A percentile compares a stretch with the other conserved stretches of the same genome.
Conservation (phyloP, 805 yeast genomes). For the Candida ipomoeae region DNA sequence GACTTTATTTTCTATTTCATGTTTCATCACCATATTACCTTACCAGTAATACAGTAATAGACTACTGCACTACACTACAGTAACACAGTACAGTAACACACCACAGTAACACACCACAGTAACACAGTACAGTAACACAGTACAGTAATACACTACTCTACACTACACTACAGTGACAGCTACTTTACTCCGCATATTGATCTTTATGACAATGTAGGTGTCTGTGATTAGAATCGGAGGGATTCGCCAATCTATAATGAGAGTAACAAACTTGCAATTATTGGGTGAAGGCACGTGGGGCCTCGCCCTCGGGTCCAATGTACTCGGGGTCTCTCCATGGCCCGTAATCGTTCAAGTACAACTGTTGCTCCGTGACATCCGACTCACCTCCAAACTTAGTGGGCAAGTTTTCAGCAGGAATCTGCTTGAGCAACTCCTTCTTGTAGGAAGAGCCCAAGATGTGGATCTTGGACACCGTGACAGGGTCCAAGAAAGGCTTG, state of each 20-base stretch:
- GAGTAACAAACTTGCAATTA: background rate
- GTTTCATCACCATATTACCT: too few species aligned
- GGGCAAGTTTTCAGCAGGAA: conserved; percentile 91
- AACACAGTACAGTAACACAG: too few species aligned
- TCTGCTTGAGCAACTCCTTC: conserved; percentile 82
- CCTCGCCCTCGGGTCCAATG: conserved; percentile 95
- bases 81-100: too few species aligned
- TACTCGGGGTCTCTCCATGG: conserved; percentile 93
- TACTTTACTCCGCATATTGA: background rate
- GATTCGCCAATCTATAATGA: background rate
- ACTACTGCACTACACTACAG: too few species aligned
- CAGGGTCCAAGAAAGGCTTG: conserved; percentile 95
- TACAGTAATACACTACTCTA: background rate
- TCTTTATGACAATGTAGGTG: background rate
- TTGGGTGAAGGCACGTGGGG: conserved; percentile 47
- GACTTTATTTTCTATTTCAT: too few species aligned
- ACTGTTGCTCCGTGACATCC: conserved; percentile 67
- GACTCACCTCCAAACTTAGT: conserved; percentile 84
- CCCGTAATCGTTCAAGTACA: conserved; percentile 85
- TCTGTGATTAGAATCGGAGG: background rate
- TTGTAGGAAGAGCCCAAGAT: conserved; percentile 77
- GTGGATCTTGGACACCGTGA: conserved; percentile 91
- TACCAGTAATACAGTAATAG: too few species aligned
- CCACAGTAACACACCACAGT: too few species aligned
- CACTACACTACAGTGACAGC: background rate